Evolutionary conservation across 148 eudicot genomes (phyloP).

Genomic region (Persicaria tinctoria): DNA sequence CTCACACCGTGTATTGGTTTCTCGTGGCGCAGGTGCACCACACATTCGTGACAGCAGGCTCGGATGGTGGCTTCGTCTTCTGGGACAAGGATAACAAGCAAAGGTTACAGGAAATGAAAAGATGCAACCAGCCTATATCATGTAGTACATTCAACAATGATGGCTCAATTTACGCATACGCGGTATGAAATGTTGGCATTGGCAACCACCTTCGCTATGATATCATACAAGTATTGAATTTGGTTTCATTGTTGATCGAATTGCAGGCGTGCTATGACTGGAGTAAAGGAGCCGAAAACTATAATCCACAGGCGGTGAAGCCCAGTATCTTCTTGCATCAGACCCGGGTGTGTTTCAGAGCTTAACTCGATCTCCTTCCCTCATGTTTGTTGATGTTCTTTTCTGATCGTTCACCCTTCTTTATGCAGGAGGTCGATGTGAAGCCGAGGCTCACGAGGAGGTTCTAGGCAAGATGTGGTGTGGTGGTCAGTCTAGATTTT

Average conservation of each 20-base stretch:
- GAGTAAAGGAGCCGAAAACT: conserved; percentile 97
- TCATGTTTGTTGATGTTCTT: too few relatives aligned
- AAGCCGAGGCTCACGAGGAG: too few relatives aligned
- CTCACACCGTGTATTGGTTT: not conserved
- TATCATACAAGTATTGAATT: not conserved
- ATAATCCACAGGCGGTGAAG: conserved; percentile 75
- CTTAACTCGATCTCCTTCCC: not conserved
- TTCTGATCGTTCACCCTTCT: too few relatives aligned
- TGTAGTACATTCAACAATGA: conserved; percentile 77
- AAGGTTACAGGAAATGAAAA: conserved; percentile 75
- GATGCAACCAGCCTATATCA: conserved; percentile 81
- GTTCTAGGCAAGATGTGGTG: too few relatives aligned
- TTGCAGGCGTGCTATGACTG: conserved; percentile 78
- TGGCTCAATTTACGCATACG: conserved; percentile 70
- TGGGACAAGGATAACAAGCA: conserved; percentile 98
- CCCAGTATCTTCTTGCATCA: conserved; percentile 51
- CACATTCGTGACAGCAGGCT: conserved; percentile 89
- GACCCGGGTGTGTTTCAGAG: conserved; percentile 22
- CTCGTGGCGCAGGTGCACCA: conserved; percentile 45
- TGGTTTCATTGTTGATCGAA: not conserved
- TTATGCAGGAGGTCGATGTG: too few relatives aligned
- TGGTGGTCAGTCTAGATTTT: too few relatives aligned
- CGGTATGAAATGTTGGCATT: conserved; percentile 33
- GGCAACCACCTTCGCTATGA: too few relatives aligned
- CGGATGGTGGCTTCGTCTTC: conserved; percentile 85